Conservation (phyloP, 495 filamentous ascomycete species). For the Penicillium parvum region DNA sequence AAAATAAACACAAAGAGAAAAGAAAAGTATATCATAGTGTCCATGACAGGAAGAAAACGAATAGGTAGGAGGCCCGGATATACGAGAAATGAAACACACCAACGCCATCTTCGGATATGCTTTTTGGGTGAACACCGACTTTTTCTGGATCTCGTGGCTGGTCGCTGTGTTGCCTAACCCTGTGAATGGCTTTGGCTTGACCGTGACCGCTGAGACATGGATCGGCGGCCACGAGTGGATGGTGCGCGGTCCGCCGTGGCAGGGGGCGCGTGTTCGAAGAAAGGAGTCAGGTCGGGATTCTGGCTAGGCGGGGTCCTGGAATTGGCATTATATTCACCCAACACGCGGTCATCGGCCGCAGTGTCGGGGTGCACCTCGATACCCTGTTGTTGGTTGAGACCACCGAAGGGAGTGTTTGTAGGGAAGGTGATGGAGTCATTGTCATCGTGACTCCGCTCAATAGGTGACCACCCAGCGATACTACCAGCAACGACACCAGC, state of each 20-base stretch:
- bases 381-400: conserved; percentile 48
- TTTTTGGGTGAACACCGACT: background rate
- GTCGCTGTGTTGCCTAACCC: conserved; percentile 11
- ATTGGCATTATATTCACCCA: conserved; percentile 40
- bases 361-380: conserved; percentile 57
- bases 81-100: background rate
- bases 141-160: background rate
- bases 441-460: conserved; percentile 55
- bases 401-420: conserved; percentile 35
- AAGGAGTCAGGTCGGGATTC: conserved; percentile 49
- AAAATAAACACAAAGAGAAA: background rate
- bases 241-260: conserved; percentile 28
- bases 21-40: background rate
- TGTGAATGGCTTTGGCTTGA: conserved; percentile 36
- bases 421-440: conserved; percentile 50
- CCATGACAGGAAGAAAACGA: background rate
- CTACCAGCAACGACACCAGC: conserved; percentile 84
- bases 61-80: background rate
- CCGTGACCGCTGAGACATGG: conserved; percentile 37
- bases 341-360: conserved; percentile 49
- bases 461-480: conserved; percentile 85
- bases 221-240: conserved; percentile 35
- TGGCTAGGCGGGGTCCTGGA: conserved; percentile 56
- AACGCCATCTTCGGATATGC: background rate
- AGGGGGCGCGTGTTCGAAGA: conserved; percentile 44